Conservation (phyloP, 2,329 filamentous ascomycete genomes). For the Colletotrichum destructivum region DNA sequence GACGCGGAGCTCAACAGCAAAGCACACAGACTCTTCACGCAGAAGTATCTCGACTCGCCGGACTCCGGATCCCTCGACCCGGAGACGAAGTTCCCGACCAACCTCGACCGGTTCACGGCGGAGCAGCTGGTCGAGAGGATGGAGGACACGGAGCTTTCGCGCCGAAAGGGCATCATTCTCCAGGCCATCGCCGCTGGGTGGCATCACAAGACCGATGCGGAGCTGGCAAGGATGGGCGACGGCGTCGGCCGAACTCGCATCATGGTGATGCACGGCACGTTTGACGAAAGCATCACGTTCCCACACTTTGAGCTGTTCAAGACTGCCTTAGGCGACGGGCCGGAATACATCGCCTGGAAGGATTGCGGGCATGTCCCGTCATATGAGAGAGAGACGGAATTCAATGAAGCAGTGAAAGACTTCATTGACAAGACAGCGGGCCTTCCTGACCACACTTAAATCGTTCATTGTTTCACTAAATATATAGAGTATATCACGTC, state of each 20-base stretch:
- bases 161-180: conserved; percentile 22
- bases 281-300: conserved; percentile 26
- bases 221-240: conserved; percentile 19
- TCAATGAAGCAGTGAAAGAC: conserved; percentile 2
- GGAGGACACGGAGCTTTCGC: conserved; percentile 6
- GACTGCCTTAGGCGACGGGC: conserved; percentile 23
- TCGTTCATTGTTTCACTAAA: no score
- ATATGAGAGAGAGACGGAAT: conserved; percentile 27
- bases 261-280: conserved; percentile 28
- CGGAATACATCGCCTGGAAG: conserved; percentile 26
- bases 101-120: conserved; percentile 30
- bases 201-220: conserved; percentile 28
- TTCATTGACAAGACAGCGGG: conserved; percentile 4
- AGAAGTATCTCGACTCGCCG: conserved; percentile 3
- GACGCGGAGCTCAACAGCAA: conserved; percentile 25
- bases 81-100: conserved; percentile 15
- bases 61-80: conserved; percentile 26
- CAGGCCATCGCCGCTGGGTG: conserved; percentile 31
- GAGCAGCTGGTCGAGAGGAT: conserved; percentile 24
- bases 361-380: conserved; percentile 16
- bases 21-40: conserved; percentile 25
- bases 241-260: conserved; percentile 18
- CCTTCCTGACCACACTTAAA: neutral
- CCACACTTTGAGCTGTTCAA: conserved; percentile 25
- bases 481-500: no score